phyloP scores from a whole-genome alignment of 331 rosid species.

The Quercus phellos region DNA sequence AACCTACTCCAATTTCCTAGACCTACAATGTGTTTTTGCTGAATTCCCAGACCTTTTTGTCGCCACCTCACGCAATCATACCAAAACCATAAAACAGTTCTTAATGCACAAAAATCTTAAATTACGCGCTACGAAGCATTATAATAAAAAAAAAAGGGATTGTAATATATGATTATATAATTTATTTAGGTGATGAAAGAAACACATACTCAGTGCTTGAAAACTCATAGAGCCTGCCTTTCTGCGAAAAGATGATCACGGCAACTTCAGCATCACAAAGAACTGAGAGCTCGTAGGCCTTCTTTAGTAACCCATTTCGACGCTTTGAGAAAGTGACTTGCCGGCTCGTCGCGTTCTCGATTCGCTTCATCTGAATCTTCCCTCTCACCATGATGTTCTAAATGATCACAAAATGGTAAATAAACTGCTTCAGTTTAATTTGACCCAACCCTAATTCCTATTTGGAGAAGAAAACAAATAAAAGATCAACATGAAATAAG shows the following conservation, averaged over 20 bases:
- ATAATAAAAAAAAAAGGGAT: not conserved
- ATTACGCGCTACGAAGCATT: not conserved
- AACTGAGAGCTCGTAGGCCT: slow-evolving; percentile 50
- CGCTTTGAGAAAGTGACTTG: slow-evolving; percentile 57
- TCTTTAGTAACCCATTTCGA: slow-evolving; percentile 47
- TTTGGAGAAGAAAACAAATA: not conserved
- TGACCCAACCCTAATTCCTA: not conserved
- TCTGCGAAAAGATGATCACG: slow-evolving; percentile 50
- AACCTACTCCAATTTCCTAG: not conserved
- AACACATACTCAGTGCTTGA: slow-evolving; percentile 46
- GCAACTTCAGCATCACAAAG: slow-evolving; percentile 54
- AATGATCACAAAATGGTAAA: not conserved
- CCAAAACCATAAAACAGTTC: not conserved
- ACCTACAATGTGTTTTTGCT: not conserved
- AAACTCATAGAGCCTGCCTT: slow-evolving; percentile 43
- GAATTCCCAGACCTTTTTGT: too few species aligned
- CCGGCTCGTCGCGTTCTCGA: slow-evolving; percentile 48
- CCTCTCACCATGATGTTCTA: slow-evolving; percentile 50
- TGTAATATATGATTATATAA: not conserved
- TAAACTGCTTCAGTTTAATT: not conserved
- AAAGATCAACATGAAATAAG: not conserved
- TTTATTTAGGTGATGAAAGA: not conserved
- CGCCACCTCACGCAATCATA: not conserved
- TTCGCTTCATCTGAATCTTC: slow-evolving; percentile 46
- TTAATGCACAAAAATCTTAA: not conserved